Base-by-base conservation (phyloP, 345 rosid genomes). In the Ailanthus altissimus region DNA sequence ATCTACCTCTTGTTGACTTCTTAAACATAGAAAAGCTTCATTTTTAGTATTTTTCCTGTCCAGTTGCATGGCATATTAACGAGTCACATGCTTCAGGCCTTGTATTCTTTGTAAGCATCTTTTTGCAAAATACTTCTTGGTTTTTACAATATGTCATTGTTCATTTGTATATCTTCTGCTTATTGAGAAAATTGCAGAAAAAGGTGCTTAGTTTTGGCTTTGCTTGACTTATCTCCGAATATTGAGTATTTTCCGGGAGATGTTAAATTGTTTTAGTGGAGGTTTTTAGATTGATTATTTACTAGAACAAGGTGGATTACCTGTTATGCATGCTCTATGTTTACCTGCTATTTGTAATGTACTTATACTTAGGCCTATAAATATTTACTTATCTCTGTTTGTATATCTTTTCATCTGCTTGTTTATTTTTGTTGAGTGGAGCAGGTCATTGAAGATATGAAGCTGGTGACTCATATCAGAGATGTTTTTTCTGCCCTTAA, bases 381-480 rank as follows among this genome's bases (percentile, higher is more conserved):
- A 11, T 26, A 26, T 45, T 63, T 49, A 70, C 59, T 60, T 36
- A 6, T 60, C 28, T 59, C 20, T 26, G 15, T 38, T 40, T 21
- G 16, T 64, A 20, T 42, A 40, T 65, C 42, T 73, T 26, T 54
- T 28, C 26, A 21, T 51, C 36, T 67, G 26, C 46, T 65, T 73
- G 7, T 76, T 65, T 73, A 56, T 68, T 67, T n/a, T 71, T 26
- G 13, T 78, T 83, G 81, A 58, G 69, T 83, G 83, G 86, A 81
- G 65, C 92, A 94, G 98, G 85, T 89, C 54, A 59, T 69, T 32
- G 98, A 86, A 92, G 91, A 92, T 85, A 68, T 80, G 86, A 87
- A 86, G 79, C 78, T 89, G 81, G 92, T 91, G 74, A 82, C 82
- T 58, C 87, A 82, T 84, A 86, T 94, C 71, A 88, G 83, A 84